Base-by-base conservation (phyloP, 1,284 basidiomycete species). In the Schizophyllum commune region DNA sequence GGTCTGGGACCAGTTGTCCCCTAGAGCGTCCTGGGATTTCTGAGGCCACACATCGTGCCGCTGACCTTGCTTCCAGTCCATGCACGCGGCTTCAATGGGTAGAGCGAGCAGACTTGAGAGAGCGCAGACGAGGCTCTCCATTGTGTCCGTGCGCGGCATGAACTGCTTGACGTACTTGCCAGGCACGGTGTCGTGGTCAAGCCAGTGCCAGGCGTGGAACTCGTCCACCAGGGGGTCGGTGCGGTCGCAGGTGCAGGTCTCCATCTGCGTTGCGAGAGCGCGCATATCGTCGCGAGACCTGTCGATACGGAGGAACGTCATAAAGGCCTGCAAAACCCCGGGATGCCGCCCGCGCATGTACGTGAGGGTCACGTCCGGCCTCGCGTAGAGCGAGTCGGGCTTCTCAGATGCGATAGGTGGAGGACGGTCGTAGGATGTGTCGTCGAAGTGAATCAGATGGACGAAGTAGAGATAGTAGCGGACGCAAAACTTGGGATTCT, bases 181-280 rank as follows among this genome's bases (percentile, higher is more conserved):
- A 33, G 56, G 60, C 3, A 59, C 59, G 20, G 57, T 57, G 32
- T 11, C 5, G 57, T 60, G 55, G 27, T 56, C 33, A 22, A 20
- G 52, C 62, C 62, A 62, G 53, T 55, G 9, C 59, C 62, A 60
- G 6, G 62, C 59, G 60, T 63, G 62, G 59, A 63, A 54, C 51
- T 20, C 47, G 52, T 63, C 62, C 47, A 63, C 19, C 11, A 63
- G 59, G 15, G 27, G 58, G 34, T 59, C 60, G 17, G 54, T 57
- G 34, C 62, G 62, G 61, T 63, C 60, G 59, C 62, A 63, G 32
- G 39, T 54, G 52, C 62, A 63, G 51, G 32, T 54, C 56, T 63
- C 62, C 62, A 63, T 63, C 17, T 59, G 59, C 5, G 56, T 54
- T 5, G 59, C 60, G 21, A 63, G 60, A 21, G 57, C 57, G 13